A percentile compares a stretch with the other conserved stretches of the same genome.
These are phyloP conservation scores for Trypanosoma cruzi DNA, from an alignment of 208 protist genomes.

Conservation along the genomic window DNA sequence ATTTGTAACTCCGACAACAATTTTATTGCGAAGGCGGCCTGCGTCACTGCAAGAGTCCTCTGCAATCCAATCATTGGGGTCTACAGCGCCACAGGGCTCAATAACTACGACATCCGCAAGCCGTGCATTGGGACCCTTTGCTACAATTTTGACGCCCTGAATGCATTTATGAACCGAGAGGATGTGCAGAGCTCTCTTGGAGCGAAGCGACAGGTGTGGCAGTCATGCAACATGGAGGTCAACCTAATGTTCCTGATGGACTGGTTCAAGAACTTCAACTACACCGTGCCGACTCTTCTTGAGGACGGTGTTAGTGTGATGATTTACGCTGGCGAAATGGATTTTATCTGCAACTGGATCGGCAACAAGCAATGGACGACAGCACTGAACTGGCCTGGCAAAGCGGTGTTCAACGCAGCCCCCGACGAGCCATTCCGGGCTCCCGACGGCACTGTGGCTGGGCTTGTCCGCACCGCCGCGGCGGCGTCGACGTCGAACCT, in stretches of 20 bases:
- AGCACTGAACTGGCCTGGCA: conserved; percentile 72
- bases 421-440: conserved; percentile 29
- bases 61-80: conserved; percentile 51
- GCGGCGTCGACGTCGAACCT: conserved; percentile 34
- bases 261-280: conserved; percentile 68
- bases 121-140: conserved; percentile 66
- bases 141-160: conserved; percentile 75
- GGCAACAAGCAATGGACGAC: conserved; percentile 86
- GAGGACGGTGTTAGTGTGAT: conserved; percentile 71
- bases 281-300: conserved; percentile 61
- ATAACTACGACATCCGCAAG: conserved; percentile 86
- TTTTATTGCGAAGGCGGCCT: conserved; percentile 25
- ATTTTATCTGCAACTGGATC: conserved; percentile 95
- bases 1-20: conserved; percentile 27
- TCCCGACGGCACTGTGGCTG: conserved; percentile 23
- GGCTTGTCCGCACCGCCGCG: conserved; percentile 31
- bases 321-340: conserved; percentile 91
- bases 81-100: conserved; percentile 59
- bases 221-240: conserved; percentile 61
- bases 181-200: conserved; percentile 61
- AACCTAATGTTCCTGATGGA: conserved; percentile 58
- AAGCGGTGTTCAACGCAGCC: conserved; percentile 54
- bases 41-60: conserved; percentile 19
- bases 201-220: conserved; percentile 46
- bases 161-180: conserved; percentile 55